Percentiles rank a stretch among this genome's conserved stretches.
Evolutionary conservation across 2,329 filamentous ascomycete species (phyloP).

Genomic region (Clonostachys chloroleuca): DNA sequence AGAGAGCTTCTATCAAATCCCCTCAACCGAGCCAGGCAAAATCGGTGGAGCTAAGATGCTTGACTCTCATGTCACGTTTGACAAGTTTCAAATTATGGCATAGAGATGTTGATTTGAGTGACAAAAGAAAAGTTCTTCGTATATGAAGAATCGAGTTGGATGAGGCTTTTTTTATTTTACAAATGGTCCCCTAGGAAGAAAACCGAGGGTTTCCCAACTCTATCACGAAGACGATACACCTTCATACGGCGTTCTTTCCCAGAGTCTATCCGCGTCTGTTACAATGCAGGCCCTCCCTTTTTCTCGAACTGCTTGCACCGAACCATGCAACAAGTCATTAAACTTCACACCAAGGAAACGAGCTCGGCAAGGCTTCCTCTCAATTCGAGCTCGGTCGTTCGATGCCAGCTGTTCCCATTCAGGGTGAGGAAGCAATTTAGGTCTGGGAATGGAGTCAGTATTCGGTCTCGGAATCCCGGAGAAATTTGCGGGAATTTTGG

Average conservation of each 20-base stretch:
- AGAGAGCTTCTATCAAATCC: too few species aligned
- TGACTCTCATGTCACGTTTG: too few species aligned
- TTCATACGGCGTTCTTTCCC: slow-evolving; percentile 17
- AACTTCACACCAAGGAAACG: slow-evolving; percentile 15
- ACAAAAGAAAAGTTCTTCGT: slow-evolving; percentile 19
- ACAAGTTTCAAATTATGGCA: too few species aligned
- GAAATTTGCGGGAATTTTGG: background rate
- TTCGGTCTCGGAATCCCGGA: background rate
- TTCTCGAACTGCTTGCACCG: slow-evolving; percentile 18
- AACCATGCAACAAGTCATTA: slow-evolving; percentile 15
- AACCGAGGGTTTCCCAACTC: slow-evolving; percentile 24
- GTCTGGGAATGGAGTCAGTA: slow-evolving; percentile 17
- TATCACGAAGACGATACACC: slow-evolving; percentile 22
- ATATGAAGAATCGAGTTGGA: slow-evolving; percentile 28
- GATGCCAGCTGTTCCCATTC: slow-evolving; percentile 26
- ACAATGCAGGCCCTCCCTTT: slow-evolving; percentile 27
- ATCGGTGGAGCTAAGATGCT: too few species aligned
- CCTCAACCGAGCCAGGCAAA: too few species aligned
- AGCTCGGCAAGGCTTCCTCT: slow-evolving; percentile 16
- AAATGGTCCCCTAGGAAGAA: slow-evolving; percentile 26
- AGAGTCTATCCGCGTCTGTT: slow-evolving; percentile 33
- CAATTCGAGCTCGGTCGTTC: slow-evolving; percentile 26
- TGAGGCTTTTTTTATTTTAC: slow-evolving; percentile 37
- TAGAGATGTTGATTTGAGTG: slow-evolving; percentile 1
- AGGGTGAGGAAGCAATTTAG: slow-evolving; percentile 21